These are phyloP conservation scores for Naganishia cerealis DNA, from an alignment of 1,284 basidiomycete genomes.

Conservation along the genomic window DNA sequence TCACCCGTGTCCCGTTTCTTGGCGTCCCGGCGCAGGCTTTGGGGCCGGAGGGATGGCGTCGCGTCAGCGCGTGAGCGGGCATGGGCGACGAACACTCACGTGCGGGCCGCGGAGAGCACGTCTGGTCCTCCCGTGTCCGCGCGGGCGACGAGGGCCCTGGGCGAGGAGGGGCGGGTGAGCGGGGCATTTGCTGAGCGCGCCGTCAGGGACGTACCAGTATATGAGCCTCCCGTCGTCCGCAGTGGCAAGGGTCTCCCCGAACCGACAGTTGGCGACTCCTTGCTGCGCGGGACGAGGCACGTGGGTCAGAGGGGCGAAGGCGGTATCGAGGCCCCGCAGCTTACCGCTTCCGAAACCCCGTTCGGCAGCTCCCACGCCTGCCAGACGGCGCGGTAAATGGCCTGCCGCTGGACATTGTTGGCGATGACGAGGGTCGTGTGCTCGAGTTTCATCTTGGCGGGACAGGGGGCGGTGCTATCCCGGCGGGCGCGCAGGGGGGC, in stretches of 20 bases:
- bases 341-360: background rate
- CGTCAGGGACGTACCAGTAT: too few relatives aligned
- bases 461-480: too few relatives aligned
- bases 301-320: too few relatives aligned
- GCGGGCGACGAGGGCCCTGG: slow-evolving; percentile 3
- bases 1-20: background rate
- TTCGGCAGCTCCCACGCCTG: slow-evolving; percentile 9
- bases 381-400: slow-evolving; percentile 7
- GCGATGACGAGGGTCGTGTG: slow-evolving; percentile 26
- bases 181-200: too few relatives aligned
- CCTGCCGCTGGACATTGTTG: background rate
- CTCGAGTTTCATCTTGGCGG: background rate
- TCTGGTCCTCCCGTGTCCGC: slow-evolving; percentile 4
- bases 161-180: too few relatives aligned
- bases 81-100: too few relatives aligned
- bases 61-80: too few relatives aligned
- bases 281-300: slow-evolving; percentile 1
- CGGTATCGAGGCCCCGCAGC: too few relatives aligned
- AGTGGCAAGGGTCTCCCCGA: background rate
- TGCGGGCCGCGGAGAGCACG: slow-evolving; percentile 2
- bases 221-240: background rate
- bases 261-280: background rate
- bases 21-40: slow-evolving; percentile 20
- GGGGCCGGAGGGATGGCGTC: too few relatives aligned
- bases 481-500: too few relatives aligned